Conservation (phyloP, 176 grass and related monocot species). For the Lolium perenne region DNA sequence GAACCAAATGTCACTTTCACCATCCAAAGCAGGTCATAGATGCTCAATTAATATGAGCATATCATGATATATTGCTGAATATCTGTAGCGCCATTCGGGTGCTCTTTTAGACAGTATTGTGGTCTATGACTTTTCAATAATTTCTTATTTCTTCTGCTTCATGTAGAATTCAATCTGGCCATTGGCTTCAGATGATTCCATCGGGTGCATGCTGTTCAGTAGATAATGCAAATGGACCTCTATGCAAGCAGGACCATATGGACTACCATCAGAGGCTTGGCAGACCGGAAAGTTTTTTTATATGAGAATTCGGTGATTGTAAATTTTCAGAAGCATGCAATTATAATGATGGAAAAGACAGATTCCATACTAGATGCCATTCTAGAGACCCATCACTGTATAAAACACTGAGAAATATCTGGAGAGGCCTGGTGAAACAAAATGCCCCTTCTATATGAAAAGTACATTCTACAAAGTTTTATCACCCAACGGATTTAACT, state of each 20-base stretch:
- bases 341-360: not conserved
- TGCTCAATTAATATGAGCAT: slow-evolving; percentile 5
- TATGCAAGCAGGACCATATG: slow-evolving; percentile 46
- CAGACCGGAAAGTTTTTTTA: not conserved
- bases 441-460: too few relatives aligned
- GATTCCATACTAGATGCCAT: not conserved
- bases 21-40: slow-evolving; percentile 55
- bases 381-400: slow-evolving; percentile 10
- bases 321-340: not conserved
- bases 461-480: too few relatives aligned
- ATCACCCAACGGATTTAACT: too few relatives aligned
- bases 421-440: slow-evolving; percentile 38
- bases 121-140: not conserved
- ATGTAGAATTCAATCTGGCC: slow-evolving; percentile 47
- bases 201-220: slow-evolving; percentile 41
- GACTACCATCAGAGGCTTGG: slow-evolving; percentile 37
- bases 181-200: slow-evolving; percentile 44
- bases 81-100: too few relatives aligned
- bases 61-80: too few relatives aligned
- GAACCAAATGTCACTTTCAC: slow-evolving; percentile 60
- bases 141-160: slow-evolving; percentile 23
- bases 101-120: not conserved
- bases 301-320: too few relatives aligned
- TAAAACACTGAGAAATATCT: slow-evolving; percentile 39
- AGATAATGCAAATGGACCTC: slow-evolving; percentile 38